These are phyloP conservation scores for Inonotus obliquus DNA, from an alignment of 1,284 basidiomycete genomes.

Conservation along the genomic window DNA sequence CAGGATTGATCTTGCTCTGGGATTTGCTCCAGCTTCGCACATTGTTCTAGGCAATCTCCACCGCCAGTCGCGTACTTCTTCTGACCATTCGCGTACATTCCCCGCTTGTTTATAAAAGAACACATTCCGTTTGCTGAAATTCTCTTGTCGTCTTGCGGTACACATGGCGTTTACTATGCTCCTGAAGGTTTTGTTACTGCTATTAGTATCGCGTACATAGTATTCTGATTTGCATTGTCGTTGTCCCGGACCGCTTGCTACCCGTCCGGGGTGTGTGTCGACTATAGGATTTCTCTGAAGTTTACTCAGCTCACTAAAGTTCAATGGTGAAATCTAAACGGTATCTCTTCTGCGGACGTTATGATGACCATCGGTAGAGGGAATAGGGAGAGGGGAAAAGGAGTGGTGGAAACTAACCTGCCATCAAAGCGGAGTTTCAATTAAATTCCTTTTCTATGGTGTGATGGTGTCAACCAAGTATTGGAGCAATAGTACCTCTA, in stretches of 20 bases:
- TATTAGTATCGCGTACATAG: conserved; percentile 4
- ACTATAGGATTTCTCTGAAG: too few species aligned
- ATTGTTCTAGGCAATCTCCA: not conserved
- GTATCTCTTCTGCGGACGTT: too few species aligned
- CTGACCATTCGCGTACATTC: conserved; percentile 1
- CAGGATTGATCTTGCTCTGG: not conserved
- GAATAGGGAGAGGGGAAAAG: too few species aligned
- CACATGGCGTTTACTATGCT: not conserved
- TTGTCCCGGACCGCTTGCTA: not conserved
- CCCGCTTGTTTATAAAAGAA: conserved; percentile 11
- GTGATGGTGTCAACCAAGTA: too few species aligned
- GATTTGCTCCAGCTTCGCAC: not conserved
- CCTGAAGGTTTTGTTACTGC: not conserved
- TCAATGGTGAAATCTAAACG: too few species aligned
- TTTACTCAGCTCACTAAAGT: too few species aligned
- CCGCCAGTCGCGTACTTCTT: not conserved
- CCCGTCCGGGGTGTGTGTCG: not conserved
- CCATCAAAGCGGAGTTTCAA: too few species aligned
- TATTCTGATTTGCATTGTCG: not conserved
- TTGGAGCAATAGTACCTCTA: too few species aligned
- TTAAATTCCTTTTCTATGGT: too few species aligned
- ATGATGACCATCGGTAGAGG: too few species aligned
- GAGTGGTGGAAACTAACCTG: too few species aligned
- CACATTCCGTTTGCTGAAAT: not conserved
- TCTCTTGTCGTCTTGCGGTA: not conserved